Base-by-base conservation (phyloP, 441 rosid genomes). In the Gossypium trilobum region DNA sequence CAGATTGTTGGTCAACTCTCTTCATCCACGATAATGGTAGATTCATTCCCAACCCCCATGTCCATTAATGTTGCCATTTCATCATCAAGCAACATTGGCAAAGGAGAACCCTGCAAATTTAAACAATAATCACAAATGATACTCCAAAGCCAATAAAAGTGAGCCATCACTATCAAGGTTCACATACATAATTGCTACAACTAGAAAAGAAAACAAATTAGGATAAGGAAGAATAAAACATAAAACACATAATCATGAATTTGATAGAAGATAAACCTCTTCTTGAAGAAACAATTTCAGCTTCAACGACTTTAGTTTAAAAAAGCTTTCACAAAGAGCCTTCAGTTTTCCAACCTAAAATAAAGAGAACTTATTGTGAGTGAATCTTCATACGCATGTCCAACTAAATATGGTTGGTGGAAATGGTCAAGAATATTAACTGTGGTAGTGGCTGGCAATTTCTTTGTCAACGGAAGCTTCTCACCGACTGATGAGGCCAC, bases 401-500 rank as follows among this genome's bases (percentile, higher is more conserved):
- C 33, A 64, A 73, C 54, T 8, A 60, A 2, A 29, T 23, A 54
- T 73, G 6, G 54, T 39, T 50, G 36, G 42, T 46, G 55, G 23
- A 67, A 66, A 74, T 46, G 65, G 36, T 72, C 11, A 9, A 29
- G 78, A 81, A 68, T 46, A 60, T 82, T 36, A 74, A 94, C 97
- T 81, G 92, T 87, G 48, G 93, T 83, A 66, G 86, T 84, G 78
- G 97, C 89, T 19, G 99, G 97, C 77, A 94, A 76, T 83, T 89
- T 95, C 84, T 92, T 91, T 50, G 85, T 87, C 82, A 89, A n/a
- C 9, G 68, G 80, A 27, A 86, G 86, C 76, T 88, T 92, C 85
- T 95, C 97, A 8, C 97, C 93, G 42, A 86, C 81, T 0, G 99
- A 89, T 74, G 96, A 82, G 60, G 91, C 96, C 60, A 90, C 89